Percentiles rank a stretch among this genome's conserved stretches.
phyloP scores from a whole-genome alignment of 2,329 filamentous ascomycete genomes.

The Penicillium sp. region DNA sequence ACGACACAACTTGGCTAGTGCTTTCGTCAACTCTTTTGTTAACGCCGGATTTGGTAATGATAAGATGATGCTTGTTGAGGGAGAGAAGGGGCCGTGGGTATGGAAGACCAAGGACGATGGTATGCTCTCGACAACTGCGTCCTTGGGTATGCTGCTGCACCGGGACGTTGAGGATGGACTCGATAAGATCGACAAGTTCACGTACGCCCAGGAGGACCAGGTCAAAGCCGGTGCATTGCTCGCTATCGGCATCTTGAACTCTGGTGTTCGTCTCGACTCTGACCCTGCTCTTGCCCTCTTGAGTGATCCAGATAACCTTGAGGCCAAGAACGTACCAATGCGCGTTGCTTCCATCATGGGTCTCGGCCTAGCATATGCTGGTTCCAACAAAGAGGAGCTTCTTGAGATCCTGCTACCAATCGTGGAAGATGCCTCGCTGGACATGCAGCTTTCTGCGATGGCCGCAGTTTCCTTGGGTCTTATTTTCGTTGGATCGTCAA shows the following conservation, averaged over 20 bases:
- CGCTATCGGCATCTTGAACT: constrained; percentile 94
- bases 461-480: constrained; percentile 88
- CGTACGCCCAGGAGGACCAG: constrained; percentile 77
- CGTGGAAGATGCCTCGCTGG: constrained; percentile 77
- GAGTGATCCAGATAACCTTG: constrained; percentile 76
- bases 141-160: constrained; percentile 84
- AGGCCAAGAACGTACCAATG: constrained; percentile 75
- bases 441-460: constrained; percentile 97
- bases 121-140: constrained; percentile 95
- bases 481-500: constrained; percentile 88
- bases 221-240: constrained; percentile 91
- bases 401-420: constrained; percentile 83
- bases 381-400: constrained; percentile 89
- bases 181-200: constrained; percentile 93
- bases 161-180: constrained; percentile 94
- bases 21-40: constrained; percentile 95
- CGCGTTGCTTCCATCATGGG: constrained; percentile 92
- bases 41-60: constrained; percentile 95
- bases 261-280: constrained; percentile 83
- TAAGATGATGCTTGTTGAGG: constrained; percentile 94
- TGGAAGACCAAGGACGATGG: constrained; percentile 99
- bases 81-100: constrained; percentile 90
- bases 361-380: constrained; percentile 89
- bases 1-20: constrained; percentile 90
- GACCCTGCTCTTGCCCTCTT: constrained; percentile 89